These are phyloP conservation scores for Thamnidium elegans DNA, from an alignment of 192 early-diverging fungal genomes.

Conservation along the genomic window DNA sequence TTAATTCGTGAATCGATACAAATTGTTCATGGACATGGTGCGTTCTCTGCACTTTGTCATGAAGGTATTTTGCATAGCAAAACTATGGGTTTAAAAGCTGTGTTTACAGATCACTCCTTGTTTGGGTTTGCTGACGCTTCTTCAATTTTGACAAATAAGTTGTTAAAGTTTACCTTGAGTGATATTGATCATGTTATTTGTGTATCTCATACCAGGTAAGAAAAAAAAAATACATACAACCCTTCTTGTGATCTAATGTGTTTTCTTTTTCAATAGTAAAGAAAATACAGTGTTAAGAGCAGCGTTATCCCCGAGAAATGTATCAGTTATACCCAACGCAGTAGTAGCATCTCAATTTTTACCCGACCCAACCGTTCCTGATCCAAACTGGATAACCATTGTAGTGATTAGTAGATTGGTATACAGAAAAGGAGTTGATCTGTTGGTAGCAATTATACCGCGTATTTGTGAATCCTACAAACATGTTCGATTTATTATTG, in stretches of 20 bases:
- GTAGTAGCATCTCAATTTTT: constrained; percentile 90
- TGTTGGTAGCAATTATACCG: constrained; percentile 90
- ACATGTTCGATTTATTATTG: constrained; percentile 89
- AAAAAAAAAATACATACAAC: not conserved
- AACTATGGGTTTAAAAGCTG: constrained; percentile 91
- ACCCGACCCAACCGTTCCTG: constrained; percentile 73
- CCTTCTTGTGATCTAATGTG: not conserved
- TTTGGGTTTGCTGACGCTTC: constrained; percentile 95
- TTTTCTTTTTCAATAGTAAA: constrained; percentile 59
- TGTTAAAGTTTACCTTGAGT: constrained; percentile 94
- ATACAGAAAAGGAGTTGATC: constrained; percentile 93
- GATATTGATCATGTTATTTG: constrained; percentile 98
- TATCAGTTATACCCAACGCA: constrained; percentile 97
- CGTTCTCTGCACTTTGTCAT: constrained; percentile 92
- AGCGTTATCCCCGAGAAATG: constrained; percentile 81
- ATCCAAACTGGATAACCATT: constrained; percentile 86
- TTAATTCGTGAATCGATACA: constrained; percentile 87
- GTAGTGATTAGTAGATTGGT: constrained; percentile 89
- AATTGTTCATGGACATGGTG: constrained; percentile 95
- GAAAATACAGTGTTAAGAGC: constrained; percentile 98
- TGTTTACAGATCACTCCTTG: constrained; percentile 97
- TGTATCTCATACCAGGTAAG: constrained; percentile 92
- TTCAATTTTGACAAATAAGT: constrained; percentile 93
- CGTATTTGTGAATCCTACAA: constrained; percentile 77
- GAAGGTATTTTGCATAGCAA: constrained; percentile 94